Evolutionary conservation across 2,329 filamentous ascomycete species (phyloP).

Genomic region (Aotearoamyces nothofagi): DNA sequence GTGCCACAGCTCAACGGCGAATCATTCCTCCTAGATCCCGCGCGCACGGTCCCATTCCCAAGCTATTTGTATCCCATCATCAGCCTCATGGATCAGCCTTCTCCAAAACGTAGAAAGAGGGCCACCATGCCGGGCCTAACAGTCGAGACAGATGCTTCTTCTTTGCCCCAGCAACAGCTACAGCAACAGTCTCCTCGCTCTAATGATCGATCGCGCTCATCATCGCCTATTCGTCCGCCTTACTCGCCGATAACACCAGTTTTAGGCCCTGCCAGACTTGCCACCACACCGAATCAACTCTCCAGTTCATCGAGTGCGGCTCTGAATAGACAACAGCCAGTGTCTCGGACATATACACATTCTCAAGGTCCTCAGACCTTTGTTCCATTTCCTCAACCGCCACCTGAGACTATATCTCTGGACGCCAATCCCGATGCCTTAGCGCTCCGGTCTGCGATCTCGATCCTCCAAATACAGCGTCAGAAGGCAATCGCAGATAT

Average conservation of each 20-base stretch:
- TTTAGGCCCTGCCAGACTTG: slow-evolving; percentile 9
- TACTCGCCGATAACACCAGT: slow-evolving; percentile 19
- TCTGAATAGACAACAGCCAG: too few relatives aligned
- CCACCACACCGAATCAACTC: slow-evolving; percentile 1
- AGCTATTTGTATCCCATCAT: too few relatives aligned
- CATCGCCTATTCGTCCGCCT: slow-evolving; percentile 15
- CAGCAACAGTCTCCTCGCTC: not conserved
- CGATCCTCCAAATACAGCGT: slow-evolving; percentile 74
- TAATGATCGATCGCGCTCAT: slow-evolving; percentile 9
- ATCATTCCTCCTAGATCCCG: too few relatives aligned
- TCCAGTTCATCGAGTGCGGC: slow-evolving; percentile 1
- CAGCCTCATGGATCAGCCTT: too few relatives aligned
- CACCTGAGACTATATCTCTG: slow-evolving; percentile 37
- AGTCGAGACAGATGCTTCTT: not conserved
- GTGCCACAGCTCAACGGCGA: too few relatives aligned
- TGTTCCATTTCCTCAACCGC: slow-evolving; percentile 24
- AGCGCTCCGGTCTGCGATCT: slow-evolving; percentile 71
- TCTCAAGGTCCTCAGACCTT: slow-evolving; percentile 25
- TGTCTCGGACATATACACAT: slow-evolving; percentile 27
- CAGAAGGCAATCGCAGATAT: slow-evolving; percentile 67
- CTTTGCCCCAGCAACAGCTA: not conserved
- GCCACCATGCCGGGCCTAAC: not conserved
- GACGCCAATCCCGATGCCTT: slow-evolving; percentile 70
- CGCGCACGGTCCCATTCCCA: too few relatives aligned
- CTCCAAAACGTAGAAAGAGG: too few relatives aligned